Conservation (phyloP, 1,284 basidiomycete species). For the Cutaneotrichosporon sp. region DNA sequence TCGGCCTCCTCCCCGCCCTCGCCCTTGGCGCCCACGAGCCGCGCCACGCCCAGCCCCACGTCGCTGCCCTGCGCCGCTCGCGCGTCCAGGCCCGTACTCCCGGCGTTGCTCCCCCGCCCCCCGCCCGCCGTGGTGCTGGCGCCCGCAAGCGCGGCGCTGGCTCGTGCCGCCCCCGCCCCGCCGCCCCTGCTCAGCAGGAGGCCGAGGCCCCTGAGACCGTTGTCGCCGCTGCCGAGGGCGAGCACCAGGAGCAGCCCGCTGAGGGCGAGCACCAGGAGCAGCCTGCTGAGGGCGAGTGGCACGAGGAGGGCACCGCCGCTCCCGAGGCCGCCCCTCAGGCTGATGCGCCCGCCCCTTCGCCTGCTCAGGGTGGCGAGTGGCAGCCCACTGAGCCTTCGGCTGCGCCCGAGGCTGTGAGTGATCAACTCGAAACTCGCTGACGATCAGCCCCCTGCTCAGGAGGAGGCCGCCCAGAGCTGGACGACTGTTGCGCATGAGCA, state of each 20-base stretch:
- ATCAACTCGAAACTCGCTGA: background rate
- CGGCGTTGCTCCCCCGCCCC: background rate
- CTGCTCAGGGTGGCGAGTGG: background rate
- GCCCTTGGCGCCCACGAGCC: constrained; percentile 18
- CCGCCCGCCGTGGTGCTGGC: background rate
- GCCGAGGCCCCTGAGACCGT: background rate
- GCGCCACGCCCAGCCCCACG: constrained; percentile 21
- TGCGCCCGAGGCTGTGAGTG: background rate
- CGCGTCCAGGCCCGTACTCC: background rate
- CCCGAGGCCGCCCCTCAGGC: background rate
- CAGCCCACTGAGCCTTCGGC: background rate
- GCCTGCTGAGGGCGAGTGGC: too few species aligned
- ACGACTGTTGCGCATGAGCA: background rate
- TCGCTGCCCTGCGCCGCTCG: constrained; percentile 24
- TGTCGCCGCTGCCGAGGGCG: background rate
- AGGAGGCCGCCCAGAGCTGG: background rate
- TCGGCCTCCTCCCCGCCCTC: constrained; percentile 38
- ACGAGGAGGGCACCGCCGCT: background rate
- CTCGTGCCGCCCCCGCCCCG: background rate
- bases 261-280: too few species aligned
- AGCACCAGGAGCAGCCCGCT: too few species aligned
- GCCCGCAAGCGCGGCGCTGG: background rate
- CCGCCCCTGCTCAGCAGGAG: background rate
- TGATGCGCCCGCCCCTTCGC: background rate
- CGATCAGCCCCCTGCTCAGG: background rate